Evolutionary conservation across 345 rosid species (phyloP), one percentile per base, ranked within the genome.

Genomic region (Murraya koenigii): DNA sequence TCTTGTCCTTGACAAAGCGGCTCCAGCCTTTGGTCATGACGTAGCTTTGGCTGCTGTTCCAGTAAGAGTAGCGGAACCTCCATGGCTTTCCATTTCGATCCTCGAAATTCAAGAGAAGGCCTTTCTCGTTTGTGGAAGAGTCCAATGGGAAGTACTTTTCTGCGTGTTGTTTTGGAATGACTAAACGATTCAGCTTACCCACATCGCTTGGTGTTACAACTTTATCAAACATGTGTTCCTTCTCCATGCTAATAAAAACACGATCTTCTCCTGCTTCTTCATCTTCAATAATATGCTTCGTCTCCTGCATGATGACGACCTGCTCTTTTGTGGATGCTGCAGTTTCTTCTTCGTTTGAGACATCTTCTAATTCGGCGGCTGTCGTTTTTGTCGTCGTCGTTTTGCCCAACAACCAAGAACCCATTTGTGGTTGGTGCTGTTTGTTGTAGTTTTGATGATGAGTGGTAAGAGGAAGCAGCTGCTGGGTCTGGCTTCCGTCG

Each of bases 1-100:
- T 92, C 72, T 92, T 92, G 41, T 92, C 94, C 83, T 92, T 90
- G 17, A 92, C 96, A 44, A 92, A 92, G 41, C 91, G 96, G 81
- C 94, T 92, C 94, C 96, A 90, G 7, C 94, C 96, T 84, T 90
- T 92, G 22, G 94, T 92, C 91, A 92, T 92, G 7, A 90, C 94
- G 82, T 92, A 92, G 86, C 96, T 92, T 72, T 92, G 96, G 79
- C 94, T 92, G 44, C 91, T 88, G 79, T 89, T 89, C 94, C 94
- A 90, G 82, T 90, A 92, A 17, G 94, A 92, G 88, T 92, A 90
- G 28, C 92, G 85, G 65, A 92, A 92, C 60, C 88, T 87, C 97
- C 92, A 90, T 17, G 80, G 75, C 79, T 87, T 92, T 22, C 91
- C 94, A 80, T 82, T 85, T 26, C 85, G 72, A 75, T 92, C 97